Base-by-base conservation (phyloP, 2,329 filamentous ascomycete genomes). In the Fusarium newnesense region DNA sequence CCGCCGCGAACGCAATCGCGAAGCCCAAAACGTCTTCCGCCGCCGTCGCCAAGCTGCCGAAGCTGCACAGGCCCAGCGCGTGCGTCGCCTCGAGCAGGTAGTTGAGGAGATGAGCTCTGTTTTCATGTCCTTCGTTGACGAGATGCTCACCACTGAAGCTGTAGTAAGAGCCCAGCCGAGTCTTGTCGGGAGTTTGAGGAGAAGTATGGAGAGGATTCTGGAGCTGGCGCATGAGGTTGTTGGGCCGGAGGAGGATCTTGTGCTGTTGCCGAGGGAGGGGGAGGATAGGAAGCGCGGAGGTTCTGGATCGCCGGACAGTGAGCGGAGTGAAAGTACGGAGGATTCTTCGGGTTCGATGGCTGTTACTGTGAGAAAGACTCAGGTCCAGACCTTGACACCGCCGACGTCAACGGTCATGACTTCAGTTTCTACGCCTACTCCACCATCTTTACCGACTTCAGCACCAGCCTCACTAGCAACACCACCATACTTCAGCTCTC, bases 71-170 rank as follows among this genome's bases (percentile, higher is more conserved):
- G 67, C 68, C 24, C 71, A 76, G 54, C 75, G 76, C 21, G 73
- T 79, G 34, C 64, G 70, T 18, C 76, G 77, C 13, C 69, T 79
- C 4, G 78, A 79, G 39, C 75, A 77, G 15, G 71, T 79, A 0
- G 69, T 79, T 9, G 78, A 79, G 57, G 77, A 79, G 59, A 79
- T 79, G 78, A 77, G 78, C 66, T 75, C 73, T 32, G 59, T 79
- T 39, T 78, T 79, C 56, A 76, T 78, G 69, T 64, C 64, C 2
- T 78, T 79, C 15, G 76, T 78, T 7, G 77, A 79, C 57, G 77
- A 79, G 58, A 69, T 79, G 64, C 76, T 79, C 43, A 74, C 67
- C n/a, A 75, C 69, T 9, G 74, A 77, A n/a, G 74, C 64, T 7
- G 60, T 77, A 21, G 67, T 78, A 16, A 74, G 15, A 39, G 46